phyloP scores from a whole-genome alignment of 2,329 filamentous ascomycete genomes.

The Aspergillus piperis region DNA sequence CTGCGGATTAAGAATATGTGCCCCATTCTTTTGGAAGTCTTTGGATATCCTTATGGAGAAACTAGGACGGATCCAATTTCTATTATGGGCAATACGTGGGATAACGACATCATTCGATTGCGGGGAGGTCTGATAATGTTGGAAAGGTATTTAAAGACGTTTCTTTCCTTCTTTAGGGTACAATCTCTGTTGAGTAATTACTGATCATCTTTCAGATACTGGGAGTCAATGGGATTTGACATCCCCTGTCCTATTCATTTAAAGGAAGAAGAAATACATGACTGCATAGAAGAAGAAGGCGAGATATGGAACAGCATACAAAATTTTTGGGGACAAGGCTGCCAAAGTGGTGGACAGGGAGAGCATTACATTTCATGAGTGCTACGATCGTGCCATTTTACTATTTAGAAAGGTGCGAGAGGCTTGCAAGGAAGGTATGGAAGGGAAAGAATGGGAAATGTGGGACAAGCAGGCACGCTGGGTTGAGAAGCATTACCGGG shows the following conservation, averaged over 20 bases:
- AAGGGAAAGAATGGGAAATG: slow-evolving; percentile 32
- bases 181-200: not conserved
- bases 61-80: slow-evolving; percentile 21
- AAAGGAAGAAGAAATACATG: slow-evolving; percentile 21
- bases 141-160: slow-evolving; percentile 22
- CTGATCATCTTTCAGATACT: slow-evolving; percentile 17
- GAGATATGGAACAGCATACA: slow-evolving; percentile 29
- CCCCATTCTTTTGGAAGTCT: slow-evolving; percentile 19
- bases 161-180: not conserved
- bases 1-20: slow-evolving; percentile 17
- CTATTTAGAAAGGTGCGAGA: slow-evolving; percentile 40
- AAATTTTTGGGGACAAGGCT: slow-evolving; percentile 38
- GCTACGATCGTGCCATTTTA: slow-evolving; percentile 37
- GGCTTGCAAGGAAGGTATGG: slow-evolving; percentile 31
- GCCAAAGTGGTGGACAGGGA: slow-evolving; percentile 36
- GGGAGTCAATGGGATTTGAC: slow-evolving; percentile 22
- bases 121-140: slow-evolving; percentile 27
- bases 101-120: slow-evolving; percentile 28
- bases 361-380: slow-evolving; percentile 41
- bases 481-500: slow-evolving; percentile 16
- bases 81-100: slow-evolving; percentile 27
- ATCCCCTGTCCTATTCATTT: slow-evolving; percentile 27
- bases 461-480: slow-evolving; percentile 37
- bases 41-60: slow-evolving; percentile 18
- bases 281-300: slow-evolving; percentile 15